phyloP scores from a whole-genome alignment of 2,329 filamentous ascomycete genomes.

The Chaetomiaceae sp. region DNA sequence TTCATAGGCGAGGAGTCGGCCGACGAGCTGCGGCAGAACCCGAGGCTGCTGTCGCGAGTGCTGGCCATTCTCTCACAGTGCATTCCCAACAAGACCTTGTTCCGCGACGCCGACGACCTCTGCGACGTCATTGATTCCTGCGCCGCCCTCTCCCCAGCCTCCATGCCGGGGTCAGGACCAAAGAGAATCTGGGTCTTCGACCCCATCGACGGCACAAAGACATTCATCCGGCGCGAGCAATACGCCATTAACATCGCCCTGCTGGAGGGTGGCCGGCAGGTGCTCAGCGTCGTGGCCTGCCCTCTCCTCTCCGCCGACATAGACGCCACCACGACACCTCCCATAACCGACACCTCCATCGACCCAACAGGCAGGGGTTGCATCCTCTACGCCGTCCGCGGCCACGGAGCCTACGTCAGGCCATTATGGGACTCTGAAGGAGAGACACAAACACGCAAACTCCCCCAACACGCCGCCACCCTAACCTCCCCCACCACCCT shows the following conservation, averaged over 20 bases:
- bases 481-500: conserved; percentile 28
- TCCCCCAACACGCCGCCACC: conserved; percentile 31
- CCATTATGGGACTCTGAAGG: conserved; percentile 31
- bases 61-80: conserved; percentile 39
- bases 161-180: conserved; percentile 28
- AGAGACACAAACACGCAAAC: conserved; percentile 27
- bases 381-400: conserved; percentile 47
- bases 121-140: conserved; percentile 53
- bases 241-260: conserved; percentile 56
- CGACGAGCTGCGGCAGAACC: conserved; percentile 33
- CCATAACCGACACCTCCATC: conserved; percentile 41
- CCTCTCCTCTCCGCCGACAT: conserved; percentile 38
- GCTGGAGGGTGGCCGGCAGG: conserved; percentile 46
- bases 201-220: conserved; percentile 57
- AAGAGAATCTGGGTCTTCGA: conserved; percentile 53
- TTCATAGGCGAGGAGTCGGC: conserved; percentile 14
- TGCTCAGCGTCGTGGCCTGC: conserved; percentile 47
- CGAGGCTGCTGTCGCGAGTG: conserved; percentile 42
- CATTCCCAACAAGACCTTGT: neutral
- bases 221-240: conserved; percentile 49
- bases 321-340: conserved; percentile 34
- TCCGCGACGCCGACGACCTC: conserved; percentile 37
- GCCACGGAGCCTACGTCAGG: conserved; percentile 45
- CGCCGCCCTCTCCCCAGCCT: no score
- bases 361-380: conserved; percentile 42